phyloP scores from a whole-genome alignment of 1,284 basidiomycete genomes.

The Phylloboletellus chloephorus region DNA sequence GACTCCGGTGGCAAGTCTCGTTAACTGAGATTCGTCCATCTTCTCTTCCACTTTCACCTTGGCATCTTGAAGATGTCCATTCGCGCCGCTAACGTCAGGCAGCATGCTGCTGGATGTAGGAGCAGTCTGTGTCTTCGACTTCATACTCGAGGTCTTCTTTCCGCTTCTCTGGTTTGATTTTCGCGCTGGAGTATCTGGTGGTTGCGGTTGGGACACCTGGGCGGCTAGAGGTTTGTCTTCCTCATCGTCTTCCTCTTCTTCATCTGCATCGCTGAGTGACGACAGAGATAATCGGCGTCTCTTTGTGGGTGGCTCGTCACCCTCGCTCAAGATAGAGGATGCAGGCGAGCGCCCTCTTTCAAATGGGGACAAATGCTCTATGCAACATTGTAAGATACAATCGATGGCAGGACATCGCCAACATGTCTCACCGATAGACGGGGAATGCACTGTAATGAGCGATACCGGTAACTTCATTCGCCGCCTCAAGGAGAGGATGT shows the following conservation, averaged over 20 bases:
- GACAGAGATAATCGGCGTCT: constrained; percentile 49
- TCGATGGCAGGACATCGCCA: constrained; percentile 29
- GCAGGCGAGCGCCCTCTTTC: constrained; percentile 46
- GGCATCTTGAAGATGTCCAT: constrained; percentile 41
- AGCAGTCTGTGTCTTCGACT: constrained; percentile 53
- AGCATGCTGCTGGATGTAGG: constrained; percentile 36
- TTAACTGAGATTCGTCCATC: constrained; percentile 69
- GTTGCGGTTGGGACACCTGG: constrained; percentile 36
- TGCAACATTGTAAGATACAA: constrained; percentile 4
- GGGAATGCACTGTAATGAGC: constrained; percentile 38
- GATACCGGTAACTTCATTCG: constrained; percentile 59
- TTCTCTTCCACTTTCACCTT: constrained; percentile 71
- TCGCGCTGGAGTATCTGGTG: constrained; percentile 23
- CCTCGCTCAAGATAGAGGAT: constrained; percentile 53
- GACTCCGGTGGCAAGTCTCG: constrained; percentile 72
- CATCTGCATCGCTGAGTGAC: constrained; percentile 41
- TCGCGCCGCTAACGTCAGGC: constrained; percentile 44
- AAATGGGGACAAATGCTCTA: constrained; percentile 33
- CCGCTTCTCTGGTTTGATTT: constrained; percentile 43
- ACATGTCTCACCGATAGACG: constrained; percentile 26
- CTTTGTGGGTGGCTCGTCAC: constrained; percentile 47
- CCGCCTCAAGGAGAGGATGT: constrained; percentile 65
- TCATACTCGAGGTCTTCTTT: constrained; percentile 55
- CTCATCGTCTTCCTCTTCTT: constrained; percentile 32
- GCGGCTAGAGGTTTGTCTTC: constrained; percentile 61